Conservation (phyloP, 2,329 filamentous ascomycete genomes). For the Rasamsonia emersonii region DNA sequence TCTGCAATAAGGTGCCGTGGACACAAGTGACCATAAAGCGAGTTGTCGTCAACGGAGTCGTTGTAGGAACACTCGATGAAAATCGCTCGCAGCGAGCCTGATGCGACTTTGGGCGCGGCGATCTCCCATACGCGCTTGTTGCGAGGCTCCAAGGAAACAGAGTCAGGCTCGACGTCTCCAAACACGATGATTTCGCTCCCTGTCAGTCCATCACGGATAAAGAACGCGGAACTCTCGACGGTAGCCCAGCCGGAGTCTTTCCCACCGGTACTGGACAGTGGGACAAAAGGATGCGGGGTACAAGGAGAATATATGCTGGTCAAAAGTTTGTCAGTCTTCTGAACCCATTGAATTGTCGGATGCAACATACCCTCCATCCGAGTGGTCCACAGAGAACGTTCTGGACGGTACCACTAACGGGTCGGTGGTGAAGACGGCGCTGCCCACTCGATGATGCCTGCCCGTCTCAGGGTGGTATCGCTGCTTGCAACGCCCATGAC, state of each 20-base stretch:
- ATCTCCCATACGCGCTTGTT: constrained; percentile 80
- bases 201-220: constrained; percentile 67
- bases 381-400: constrained; percentile 23
- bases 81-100: constrained; percentile 65
- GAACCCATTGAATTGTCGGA: neutral
- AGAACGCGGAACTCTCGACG: constrained; percentile 80
- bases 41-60: constrained; percentile 65
- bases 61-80: constrained; percentile 96
- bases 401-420: constrained; percentile 39
- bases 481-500: constrained; percentile 82
- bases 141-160: constrained; percentile 68
- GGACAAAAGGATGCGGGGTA: constrained; percentile 16
- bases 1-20: constrained; percentile 77
- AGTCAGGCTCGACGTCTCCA: constrained; percentile 91
- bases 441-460: constrained; percentile 52
- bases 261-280: constrained; percentile 5
- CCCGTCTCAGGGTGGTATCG: constrained; percentile 41
- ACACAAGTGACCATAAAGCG: constrained; percentile 81
- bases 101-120: constrained; percentile 73
- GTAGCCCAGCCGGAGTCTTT: constrained; percentile 19
- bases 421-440: constrained; percentile 35
- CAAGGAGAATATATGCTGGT: constrained; percentile 25
- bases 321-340: constrained; percentile 3
- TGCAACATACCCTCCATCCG: constrained; percentile 22
- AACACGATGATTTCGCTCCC: constrained; percentile 81